Percentiles rank a stretch among this genome's conserved stretches.
phyloP scores from a whole-genome alignment of 805 yeast genomes.

The Tetrapisispora pingtungensis region DNA sequence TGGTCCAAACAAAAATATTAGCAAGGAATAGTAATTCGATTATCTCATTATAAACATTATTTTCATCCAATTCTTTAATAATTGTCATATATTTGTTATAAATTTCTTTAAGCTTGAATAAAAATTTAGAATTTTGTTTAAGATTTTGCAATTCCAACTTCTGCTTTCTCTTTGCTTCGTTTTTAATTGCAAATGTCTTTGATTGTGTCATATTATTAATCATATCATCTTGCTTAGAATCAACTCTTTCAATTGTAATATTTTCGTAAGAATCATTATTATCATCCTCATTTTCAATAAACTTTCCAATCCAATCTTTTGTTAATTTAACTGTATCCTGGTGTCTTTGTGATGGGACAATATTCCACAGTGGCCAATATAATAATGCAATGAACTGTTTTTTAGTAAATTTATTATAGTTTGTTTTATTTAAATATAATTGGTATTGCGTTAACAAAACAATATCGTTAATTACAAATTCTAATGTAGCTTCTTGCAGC shows the following conservation, averaged over 20 bases:
- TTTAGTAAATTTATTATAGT: conserved; percentile 53
- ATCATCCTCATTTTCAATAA: conserved; percentile 15
- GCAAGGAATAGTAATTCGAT: conserved; percentile 18
- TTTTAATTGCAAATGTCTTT: conserved; percentile 21
- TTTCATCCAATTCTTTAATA: background rate
- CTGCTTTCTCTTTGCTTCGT: conserved; percentile 13
- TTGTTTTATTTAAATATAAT: conserved; percentile 43
- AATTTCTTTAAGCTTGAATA: conserved; percentile 10
- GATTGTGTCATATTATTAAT: conserved; percentile 19
- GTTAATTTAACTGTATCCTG: conserved; percentile 12
- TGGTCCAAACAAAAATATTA: conserved; percentile 17
- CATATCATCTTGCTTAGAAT: conserved; percentile 4
- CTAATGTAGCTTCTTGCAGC: conserved; percentile 36
- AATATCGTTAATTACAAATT: conserved; percentile 34
- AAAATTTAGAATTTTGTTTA: conserved; percentile 15
- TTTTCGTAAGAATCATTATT: conserved; percentile 9
- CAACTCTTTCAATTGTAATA: conserved; percentile 5
- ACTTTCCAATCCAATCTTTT: conserved; percentile 12
- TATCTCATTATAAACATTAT: background rate
- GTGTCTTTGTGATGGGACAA: conserved; percentile 37
- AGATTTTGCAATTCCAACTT: conserved; percentile 15
- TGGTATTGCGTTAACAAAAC: conserved; percentile 45
- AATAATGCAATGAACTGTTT: conserved; percentile 41
- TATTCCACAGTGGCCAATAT: conserved; percentile 70
- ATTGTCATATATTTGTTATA: conserved; percentile 5